Conservation (phyloP, 2,329 filamentous ascomycete genomes). For the Shiraia bambusicola region DNA sequence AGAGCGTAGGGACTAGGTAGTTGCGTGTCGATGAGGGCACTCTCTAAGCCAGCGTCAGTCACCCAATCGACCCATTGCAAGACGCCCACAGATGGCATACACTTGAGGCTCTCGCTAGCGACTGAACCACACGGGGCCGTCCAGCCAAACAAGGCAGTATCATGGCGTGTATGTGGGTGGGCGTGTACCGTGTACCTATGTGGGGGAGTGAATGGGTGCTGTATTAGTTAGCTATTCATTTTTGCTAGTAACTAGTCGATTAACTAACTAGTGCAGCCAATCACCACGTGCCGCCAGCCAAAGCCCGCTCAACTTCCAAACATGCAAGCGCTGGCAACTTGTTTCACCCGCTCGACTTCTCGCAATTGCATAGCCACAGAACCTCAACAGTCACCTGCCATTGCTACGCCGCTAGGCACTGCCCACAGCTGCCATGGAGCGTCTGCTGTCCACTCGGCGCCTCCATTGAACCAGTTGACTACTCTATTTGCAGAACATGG, state of each 20-base stretch:
- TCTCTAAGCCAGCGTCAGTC: slow-evolving; percentile 35
- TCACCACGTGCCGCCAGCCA: slow-evolving; percentile 25
- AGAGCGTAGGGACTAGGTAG: slow-evolving; percentile 54
- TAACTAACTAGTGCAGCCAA: slow-evolving; percentile 27
- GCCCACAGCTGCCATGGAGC: slow-evolving; percentile 19
- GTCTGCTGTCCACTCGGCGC: slow-evolving; percentile 38
- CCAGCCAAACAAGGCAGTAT: slow-evolving; percentile 38
- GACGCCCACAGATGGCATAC: slow-evolving; percentile 18
- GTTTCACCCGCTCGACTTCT: slow-evolving; percentile 33
- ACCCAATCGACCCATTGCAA: slow-evolving; percentile 10
- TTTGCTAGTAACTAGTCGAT: too few relatives aligned
- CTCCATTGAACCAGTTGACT: too few relatives aligned
- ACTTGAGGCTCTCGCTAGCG: slow-evolving; percentile 21
- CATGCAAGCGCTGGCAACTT: slow-evolving; percentile 31
- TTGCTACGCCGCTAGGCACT: slow-evolving; percentile 24
- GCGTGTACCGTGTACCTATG: too few relatives aligned
- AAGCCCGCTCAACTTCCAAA: slow-evolving; percentile 20
- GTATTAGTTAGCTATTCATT: slow-evolving; percentile 25
- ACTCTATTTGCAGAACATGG: slow-evolving; percentile 35
- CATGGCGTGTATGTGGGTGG: slow-evolving; percentile 25
- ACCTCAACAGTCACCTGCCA: slow-evolving; percentile 26
- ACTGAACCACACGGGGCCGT: slow-evolving; percentile 30
- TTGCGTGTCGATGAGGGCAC: slow-evolving; percentile 22
- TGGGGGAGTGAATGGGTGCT: too few relatives aligned
- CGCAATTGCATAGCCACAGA: slow-evolving; percentile 35